Evolutionary conservation across 2,329 filamentous ascomycete genomes (phyloP).

Genomic region (Penicillium sp.): DNA sequence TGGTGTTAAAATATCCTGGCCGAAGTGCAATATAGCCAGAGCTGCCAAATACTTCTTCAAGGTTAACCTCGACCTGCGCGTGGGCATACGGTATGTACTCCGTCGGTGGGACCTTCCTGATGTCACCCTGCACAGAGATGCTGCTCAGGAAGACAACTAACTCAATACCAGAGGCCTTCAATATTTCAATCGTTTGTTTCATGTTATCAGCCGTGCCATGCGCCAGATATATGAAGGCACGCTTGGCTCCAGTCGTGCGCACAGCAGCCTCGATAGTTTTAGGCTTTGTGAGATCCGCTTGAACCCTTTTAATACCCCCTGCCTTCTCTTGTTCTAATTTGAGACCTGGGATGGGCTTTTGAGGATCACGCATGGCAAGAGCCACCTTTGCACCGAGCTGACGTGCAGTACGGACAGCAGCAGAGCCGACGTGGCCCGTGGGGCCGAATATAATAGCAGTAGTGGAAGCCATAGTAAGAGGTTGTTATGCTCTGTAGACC

Average conservation of each 20-base stretch:
- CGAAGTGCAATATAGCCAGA: slow-evolving; percentile 46
- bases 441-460: slow-evolving; percentile 12
- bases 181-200: slow-evolving; percentile 45
- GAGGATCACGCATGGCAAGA: slow-evolving; percentile 10
- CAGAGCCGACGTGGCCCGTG: slow-evolving; percentile 8
- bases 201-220: slow-evolving; percentile 43
- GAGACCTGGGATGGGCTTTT: slow-evolving; percentile 9
- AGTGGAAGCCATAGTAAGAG: too few species aligned
- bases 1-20: slow-evolving; percentile 52
- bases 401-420: slow-evolving; percentile 6
- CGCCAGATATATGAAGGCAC: slow-evolving; percentile 55
- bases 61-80: slow-evolving; percentile 49
- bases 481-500: too few species aligned
- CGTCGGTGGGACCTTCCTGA: slow-evolving; percentile 7
- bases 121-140: slow-evolving; percentile 23
- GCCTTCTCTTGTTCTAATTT: too few species aligned
- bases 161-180: slow-evolving; percentile 53
- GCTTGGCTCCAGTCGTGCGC: slow-evolving; percentile 44
- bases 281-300: slow-evolving; percentile 53
- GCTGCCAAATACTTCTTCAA: slow-evolving; percentile 47
- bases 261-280: slow-evolving; percentile 47
- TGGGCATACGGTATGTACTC: slow-evolving; percentile 48
- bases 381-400: slow-evolving; percentile 8
- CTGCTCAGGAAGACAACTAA: slow-evolving; percentile 53
- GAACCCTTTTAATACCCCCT: slow-evolving; percentile 11